Conservation (phyloP, 169 alveolate genomes). For the Pseudocohnilembus persalinus region DNA sequence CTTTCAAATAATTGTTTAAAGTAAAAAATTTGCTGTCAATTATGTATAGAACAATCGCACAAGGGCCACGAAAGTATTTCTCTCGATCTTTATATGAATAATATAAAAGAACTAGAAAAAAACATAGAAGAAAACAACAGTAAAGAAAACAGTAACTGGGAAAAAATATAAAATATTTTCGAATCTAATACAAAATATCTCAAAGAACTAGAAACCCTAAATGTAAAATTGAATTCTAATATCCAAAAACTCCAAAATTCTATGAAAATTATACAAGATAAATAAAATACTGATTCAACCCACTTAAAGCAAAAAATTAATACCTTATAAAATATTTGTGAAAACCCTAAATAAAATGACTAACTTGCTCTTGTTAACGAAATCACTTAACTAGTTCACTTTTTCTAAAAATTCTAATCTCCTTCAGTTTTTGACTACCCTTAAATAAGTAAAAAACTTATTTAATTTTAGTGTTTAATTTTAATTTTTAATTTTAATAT, state of each 20-base stretch:
- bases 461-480: too few relatives aligned
- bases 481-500: too few relatives aligned
- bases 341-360: not conserved
- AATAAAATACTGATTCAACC: not conserved
- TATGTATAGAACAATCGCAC: not conserved
- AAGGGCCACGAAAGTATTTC: not conserved
- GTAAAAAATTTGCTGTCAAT: not conserved
- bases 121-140: not conserved
- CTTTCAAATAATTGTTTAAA: not conserved
- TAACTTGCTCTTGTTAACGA: too few relatives aligned
- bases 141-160: not conserved
- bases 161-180: too few relatives aligned
- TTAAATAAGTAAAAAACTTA: too few relatives aligned
- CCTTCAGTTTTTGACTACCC: too few relatives aligned
- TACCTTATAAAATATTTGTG: not conserved
- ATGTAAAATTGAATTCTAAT: not conserved
- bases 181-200: not conserved
- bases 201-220: not conserved
- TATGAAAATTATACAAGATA: not conserved
- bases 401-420: too few relatives aligned
- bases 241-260: not conserved
- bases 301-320: too few relatives aligned
- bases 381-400: too few relatives aligned
- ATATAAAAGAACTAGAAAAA: not conserved
- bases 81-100: not conserved